Evolutionary conservation across 2,329 filamentous ascomycete species (phyloP), one percentile per base, ranked within the genome.

Genomic region (Dothiorella sarmentorum): DNA sequence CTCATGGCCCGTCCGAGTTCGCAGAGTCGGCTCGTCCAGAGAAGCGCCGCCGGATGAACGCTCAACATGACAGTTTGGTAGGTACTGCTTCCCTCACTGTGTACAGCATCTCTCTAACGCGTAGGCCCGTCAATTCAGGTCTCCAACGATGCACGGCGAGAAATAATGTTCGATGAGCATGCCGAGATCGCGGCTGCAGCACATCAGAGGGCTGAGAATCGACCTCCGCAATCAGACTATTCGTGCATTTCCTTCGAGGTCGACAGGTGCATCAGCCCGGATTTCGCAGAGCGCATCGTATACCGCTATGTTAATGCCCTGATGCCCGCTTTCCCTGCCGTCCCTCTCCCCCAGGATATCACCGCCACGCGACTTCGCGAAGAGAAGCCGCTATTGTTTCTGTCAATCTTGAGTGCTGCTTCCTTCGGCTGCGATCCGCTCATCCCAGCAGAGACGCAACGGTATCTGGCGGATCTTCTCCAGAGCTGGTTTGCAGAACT

Each of bases 401-500:
- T 85, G 11, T 77, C 82, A 2, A 80, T 87, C 15, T 65, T 86
- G 13, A 78, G 79, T 15, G 76, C 80, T 9, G 79, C 82, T 0
- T 79, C 82, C 2, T 75, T 74, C 49, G 80, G 80, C 3, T 62
- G 66, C 26, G 69, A 72, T 45, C 69, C 70, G 43, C 64, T 71
- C 3, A 75, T 84, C 10, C 72, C 77, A 15, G 76, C 80, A n/a
- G 76, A 82, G 2, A 67, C 78, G 3, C 89, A 91, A 68, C 78
- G 81, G 9, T 75, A 77, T 24, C 75, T 96, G 13, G 82, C 86
- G 9, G 82, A 82, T 61, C 86, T 94, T 65, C 75, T 91, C 58
- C 88, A 91, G 76, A 84, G 85, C 61, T 77, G 85, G 10, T 82
- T 94, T 57, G 89, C 89, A 2, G 87, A 94, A 43, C 85, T 85